Evolutionary conservation across 2,329 filamentous ascomycete species (phyloP).

Genomic region (Calonectria fujianensis): DNA sequence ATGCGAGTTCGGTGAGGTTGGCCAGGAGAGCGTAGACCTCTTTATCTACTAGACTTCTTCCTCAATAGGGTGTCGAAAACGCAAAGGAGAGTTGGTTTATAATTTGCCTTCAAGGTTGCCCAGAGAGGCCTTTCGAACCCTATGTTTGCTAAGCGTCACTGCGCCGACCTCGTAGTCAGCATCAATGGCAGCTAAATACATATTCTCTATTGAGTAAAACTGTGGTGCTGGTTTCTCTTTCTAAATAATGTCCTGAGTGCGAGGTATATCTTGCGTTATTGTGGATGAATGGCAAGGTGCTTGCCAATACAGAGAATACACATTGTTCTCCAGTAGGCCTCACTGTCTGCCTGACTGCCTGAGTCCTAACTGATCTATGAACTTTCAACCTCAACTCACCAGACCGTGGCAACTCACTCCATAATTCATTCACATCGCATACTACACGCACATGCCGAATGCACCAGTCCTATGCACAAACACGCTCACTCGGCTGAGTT

Average conservation of each 20-base stretch:
- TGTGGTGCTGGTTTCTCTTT: background rate
- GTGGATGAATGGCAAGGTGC: background rate
- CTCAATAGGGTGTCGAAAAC: no score
- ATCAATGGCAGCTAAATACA: background rate
- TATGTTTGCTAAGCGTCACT: constrained; percentile 5
- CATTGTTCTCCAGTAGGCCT: background rate
- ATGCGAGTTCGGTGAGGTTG: background rate
- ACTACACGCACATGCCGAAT: background rate
- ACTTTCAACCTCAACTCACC: background rate
- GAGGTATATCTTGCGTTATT: background rate
- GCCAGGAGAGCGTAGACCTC: background rate
- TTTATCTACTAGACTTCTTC: no score
- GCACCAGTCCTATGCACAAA: background rate
- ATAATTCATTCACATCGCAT: background rate
- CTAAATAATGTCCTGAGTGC: background rate
- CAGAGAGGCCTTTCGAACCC: background rate
- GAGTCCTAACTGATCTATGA: background rate
- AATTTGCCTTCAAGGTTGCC: background rate
- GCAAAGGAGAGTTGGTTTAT: no score
- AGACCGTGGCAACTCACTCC: background rate
- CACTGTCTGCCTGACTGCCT: background rate
- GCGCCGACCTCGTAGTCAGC: background rate
- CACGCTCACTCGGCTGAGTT: background rate
- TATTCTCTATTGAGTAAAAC: background rate
- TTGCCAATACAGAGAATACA: background rate